Evolutionary conservation across 2,329 filamentous ascomycete genomes (phyloP).

Genomic region (Arthrinium phaeospermum): DNA sequence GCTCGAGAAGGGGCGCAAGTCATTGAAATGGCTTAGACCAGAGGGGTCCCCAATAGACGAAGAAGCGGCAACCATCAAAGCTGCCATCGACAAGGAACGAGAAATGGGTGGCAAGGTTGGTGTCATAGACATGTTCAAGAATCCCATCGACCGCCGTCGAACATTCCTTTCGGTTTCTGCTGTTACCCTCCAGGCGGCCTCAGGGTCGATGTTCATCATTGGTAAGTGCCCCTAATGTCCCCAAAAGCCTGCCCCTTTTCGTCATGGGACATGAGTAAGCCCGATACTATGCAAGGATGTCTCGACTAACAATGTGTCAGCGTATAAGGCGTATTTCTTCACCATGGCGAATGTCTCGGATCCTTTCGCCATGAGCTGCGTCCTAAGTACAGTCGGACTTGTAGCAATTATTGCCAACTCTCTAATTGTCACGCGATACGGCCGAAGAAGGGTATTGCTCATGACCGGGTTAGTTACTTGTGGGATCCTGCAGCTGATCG

Average conservation of each 20-base stretch:
- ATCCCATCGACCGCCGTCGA: constrained; percentile 50
- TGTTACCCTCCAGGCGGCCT: constrained; percentile 51
- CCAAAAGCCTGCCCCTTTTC: background rate
- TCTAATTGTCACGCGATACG: constrained; percentile 52
- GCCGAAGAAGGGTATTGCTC: constrained; percentile 56
- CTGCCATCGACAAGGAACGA: constrained; percentile 42
- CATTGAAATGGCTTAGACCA: constrained; percentile 44
- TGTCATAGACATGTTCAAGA: constrained; percentile 50
- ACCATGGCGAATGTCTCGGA: constrained; percentile 56
- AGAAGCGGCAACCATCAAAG: constrained; percentile 41
- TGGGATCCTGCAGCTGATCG: constrained; percentile 56
- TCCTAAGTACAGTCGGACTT: constrained; percentile 54
- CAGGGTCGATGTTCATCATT: constrained; percentile 52
- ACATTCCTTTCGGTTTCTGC: constrained; percentile 48
- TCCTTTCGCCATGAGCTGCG: constrained; percentile 57
- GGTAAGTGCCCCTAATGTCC: constrained; percentile 32
- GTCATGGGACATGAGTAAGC: background rate
- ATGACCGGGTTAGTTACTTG: constrained; percentile 52
- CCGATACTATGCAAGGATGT: background rate
- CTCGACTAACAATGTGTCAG: constrained; percentile 33
- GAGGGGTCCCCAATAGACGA: constrained; percentile 36
- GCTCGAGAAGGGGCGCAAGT: constrained; percentile 39
- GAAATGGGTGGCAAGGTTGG: constrained; percentile 41
- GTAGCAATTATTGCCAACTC: constrained; percentile 55
- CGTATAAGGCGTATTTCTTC: constrained; percentile 60